Percentiles rank a stretch among this genome's conserved stretches.
phyloP scores from a whole-genome alignment of 2,329 filamentous ascomycete genomes.

The Calonectria hawksworthii region DNA sequence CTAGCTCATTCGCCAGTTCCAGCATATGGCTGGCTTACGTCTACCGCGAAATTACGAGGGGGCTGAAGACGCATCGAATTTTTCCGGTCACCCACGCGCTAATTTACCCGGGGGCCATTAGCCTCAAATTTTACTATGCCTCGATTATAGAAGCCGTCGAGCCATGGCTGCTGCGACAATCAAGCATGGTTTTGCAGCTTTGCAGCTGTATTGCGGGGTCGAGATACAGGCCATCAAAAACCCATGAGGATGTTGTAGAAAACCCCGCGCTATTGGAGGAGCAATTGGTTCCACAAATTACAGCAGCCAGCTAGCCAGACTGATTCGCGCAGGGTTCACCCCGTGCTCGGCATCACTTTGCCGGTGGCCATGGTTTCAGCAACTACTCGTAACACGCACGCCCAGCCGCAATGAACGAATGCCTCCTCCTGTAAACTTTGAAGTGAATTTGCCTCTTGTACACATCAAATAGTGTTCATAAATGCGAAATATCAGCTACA shows the following conservation, averaged over 20 bases:
- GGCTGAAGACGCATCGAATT: neutral
- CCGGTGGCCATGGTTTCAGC: neutral
- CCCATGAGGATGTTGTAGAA: neutral
- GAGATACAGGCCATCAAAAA: neutral
- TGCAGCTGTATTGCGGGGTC: neutral
- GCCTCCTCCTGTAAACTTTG: neutral
- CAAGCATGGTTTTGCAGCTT: neutral
- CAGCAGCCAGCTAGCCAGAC: too few relatives aligned
- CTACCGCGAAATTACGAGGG: neutral
- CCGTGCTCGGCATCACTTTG: neutral
- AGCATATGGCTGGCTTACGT: neutral
- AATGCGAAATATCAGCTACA: neutral
- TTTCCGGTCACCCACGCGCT: neutral
- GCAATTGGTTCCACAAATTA: neutral
- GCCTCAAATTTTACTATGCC: neutral
- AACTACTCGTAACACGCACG: neutral
- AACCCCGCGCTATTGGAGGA: neutral
- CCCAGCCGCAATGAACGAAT: neutral
- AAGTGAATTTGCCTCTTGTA: neutral
- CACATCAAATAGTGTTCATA: neutral
- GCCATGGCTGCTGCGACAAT: neutral
- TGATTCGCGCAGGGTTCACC: neutral
- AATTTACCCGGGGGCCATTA: neutral
- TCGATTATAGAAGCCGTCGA: neutral
- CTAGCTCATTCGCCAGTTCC: too few relatives aligned